Base-by-base conservation (phyloP, 352 stramenopile genomes). In the Blastocystis hominis region DNA sequence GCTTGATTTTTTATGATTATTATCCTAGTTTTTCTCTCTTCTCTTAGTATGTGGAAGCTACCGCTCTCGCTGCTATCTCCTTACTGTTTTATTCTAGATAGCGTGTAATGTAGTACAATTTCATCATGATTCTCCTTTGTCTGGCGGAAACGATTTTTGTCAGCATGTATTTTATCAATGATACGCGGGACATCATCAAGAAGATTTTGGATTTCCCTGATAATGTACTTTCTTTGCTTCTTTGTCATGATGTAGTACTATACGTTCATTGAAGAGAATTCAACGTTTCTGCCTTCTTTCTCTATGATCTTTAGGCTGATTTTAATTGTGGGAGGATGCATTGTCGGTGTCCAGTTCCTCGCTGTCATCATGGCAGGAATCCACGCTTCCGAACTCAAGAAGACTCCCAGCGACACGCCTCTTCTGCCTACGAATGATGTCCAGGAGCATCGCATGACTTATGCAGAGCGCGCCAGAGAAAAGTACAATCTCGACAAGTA, bases 401-500 rank as follows among this genome's bases (percentile, higher is more conserved):
- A 56, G 36, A 40, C 40, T n/a, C 17, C 30, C 13, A 24, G 20
- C 38, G 50, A 62, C 20, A 17, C 34, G 44, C 40, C 44, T 6
- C 30, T 80, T 9, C 9, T 61, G 2, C 24, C 30, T 9, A 34
- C 40, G 17, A 46, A 47, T 34, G 42, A 20, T 40, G 46, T 44
- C 0, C 15, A 80, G 30, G 20, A 36, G 3, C 46, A 9, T 20
- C 13, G n/a, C 5, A 24, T 6, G 3, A 80, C 38, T 13, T 80
- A 80, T 34, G 38, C 38, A 30, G 70, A 80, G 38, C 53, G 55
- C n/a, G 70, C 70, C 9, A 62, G 53, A 3, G 70, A 80, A 46
- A 80, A 80, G 53, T 80, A 80, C 38, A 46, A 80, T n/a, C 36
- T 80, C 9, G 47, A 56, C 4, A 59, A 61, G n/a, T 80, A 64